Evolutionary conservation across 2,329 filamentous ascomycete species (phyloP), one percentile per base, ranked within the genome.

Genomic region (Fusarium heterosporum): DNA sequence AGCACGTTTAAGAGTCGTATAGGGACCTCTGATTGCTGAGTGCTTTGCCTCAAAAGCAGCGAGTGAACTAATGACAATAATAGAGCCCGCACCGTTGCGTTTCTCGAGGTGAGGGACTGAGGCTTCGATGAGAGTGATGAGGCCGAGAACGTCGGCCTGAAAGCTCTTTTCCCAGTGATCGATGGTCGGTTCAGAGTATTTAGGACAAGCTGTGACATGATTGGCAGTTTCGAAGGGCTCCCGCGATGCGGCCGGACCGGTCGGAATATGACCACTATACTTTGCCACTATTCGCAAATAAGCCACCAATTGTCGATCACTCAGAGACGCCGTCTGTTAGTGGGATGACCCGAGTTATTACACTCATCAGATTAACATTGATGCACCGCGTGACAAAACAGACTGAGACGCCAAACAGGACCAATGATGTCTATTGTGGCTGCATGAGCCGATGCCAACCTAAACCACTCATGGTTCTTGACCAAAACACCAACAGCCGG

Each of bases 141-240:
- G 66, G 1, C 72, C 72, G n/a, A 74, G 25, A 7, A 74, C 53
- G 7, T 74, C 72, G 3, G 62, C 61, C 19, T 66, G 67, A 19
- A 74, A 73, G 38, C 72, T 74, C 16, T 70, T 71, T 16, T 67
- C 38, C 72, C 72, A 74, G 0, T 49, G 22, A 3, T 73, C 69
- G 2, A 41, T 16, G 10, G 50, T 61, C 6, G 67, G 42, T 10
- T 56, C 60, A 1, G 36, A 25, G 8, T 48, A 30, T 36, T 61
- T 40, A 2, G 70, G 66, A 7, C 52, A 69, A 16, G 71, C 68
- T 72, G 10, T 1, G 11, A 0, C 11, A 4, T 1, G 13, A 19
- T 74, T 52, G 9, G 61, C 17, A 10, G 5, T 32, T 6, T 8
- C 8, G 16, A 8, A 13, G 13, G 16, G 14, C 32, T 34, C n/a